Evolutionary conservation across 2,329 filamentous ascomycete genomes (phyloP).

Genomic region (Penicillium sclerotigenum): DNA sequence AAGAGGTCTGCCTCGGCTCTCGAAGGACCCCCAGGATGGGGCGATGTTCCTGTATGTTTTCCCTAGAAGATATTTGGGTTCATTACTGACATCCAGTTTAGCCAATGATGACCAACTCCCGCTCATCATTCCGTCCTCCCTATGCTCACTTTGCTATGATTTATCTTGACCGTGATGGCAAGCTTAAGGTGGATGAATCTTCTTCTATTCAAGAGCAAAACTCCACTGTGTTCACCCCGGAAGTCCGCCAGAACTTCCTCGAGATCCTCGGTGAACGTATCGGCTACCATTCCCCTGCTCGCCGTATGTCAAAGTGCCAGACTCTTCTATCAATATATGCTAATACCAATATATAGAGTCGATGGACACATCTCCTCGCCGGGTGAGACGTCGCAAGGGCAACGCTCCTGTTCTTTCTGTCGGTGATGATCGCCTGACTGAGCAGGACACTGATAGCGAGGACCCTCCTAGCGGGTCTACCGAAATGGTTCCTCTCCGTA

Average conservation of each 20-base stretch:
- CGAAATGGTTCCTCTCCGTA: slow-evolving; percentile 32
- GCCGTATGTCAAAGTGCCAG: slow-evolving; percentile 25
- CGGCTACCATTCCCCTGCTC: slow-evolving; percentile 27
- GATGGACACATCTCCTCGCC: slow-evolving; percentile 23
- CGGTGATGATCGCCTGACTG: slow-evolving; percentile 18
- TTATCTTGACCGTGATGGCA: slow-evolving; percentile 35
- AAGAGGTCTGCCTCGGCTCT: slow-evolving; percentile 33
- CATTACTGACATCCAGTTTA: slow-evolving; percentile 7
- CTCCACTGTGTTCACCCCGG: slow-evolving; percentile 32
- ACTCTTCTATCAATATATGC: not conserved
- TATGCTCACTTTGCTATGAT: slow-evolving; percentile 38
- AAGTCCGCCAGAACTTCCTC: slow-evolving; percentile 37
- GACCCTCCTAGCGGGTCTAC: slow-evolving; percentile 22
- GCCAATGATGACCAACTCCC: slow-evolving; percentile 29
- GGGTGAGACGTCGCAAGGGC: slow-evolving; percentile 31
- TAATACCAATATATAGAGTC: slow-evolving; percentile 9
- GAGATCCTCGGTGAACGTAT: slow-evolving; percentile 33
- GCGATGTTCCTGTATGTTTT: slow-evolving; percentile 28
- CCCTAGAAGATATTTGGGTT: not conserved
- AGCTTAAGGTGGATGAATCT: slow-evolving; percentile 34
- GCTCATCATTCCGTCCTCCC: slow-evolving; percentile 28
- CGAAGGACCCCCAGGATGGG: slow-evolving; percentile 31
- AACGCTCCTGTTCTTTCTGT: slow-evolving; percentile 17
- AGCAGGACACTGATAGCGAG: slow-evolving; percentile 24
- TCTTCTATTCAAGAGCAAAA: slow-evolving; percentile 32